Evolutionary conservation across 2,329 filamentous ascomycete genomes (phyloP), one percentile per base, ranked within the genome.

Genomic region (Xylariaceae sp.): DNA sequence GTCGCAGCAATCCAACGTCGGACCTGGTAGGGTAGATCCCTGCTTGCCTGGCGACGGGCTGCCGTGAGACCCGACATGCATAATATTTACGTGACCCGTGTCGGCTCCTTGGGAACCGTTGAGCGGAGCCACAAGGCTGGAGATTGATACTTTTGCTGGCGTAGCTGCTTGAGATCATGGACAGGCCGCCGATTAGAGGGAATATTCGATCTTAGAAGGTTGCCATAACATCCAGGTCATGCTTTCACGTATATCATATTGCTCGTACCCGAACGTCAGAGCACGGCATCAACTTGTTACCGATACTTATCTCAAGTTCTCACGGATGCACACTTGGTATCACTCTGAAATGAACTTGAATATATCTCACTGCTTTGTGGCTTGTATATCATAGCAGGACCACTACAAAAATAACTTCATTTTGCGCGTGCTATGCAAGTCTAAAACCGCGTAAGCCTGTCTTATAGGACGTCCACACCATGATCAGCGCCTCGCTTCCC

Each of bases 401-500:
- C n/a, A n/a, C n/a, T n/a, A n/a, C 8, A 26, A 26, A 26, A 26
- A 26, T 8, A 26, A 26, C 10, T 40, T 12, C 32, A n/a, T n/a
- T n/a, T n/a, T n/a, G n/a, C n/a, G n/a, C 32, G 13, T 12, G 32
- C 9, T 4, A 42, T n/a, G 16, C 29, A 30, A 18, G 10, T 47
- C 19, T 15, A 46, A 30, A 32, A n/a, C 19, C 18, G 21, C 13
- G 18, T 42, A 42, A 13, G 40, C 18, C 19, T 26, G 40, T 22
- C 12, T 22, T 10, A 42, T 40, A 40, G 3, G 21, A 43, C 12
- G 41, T 5, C 5, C 12, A 2, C 26, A 32, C 41, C 45, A 49
- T n/a, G n/a, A n/a, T 40, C 37, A 55, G 40, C 56, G 54, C 54
- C 56, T 51, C 42, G 53, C 53, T 56, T 49, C 42, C 43, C 26